phyloP scores from a whole-genome alignment of 371 early-diverging fungal genomes.

The Mucor circinelloides region DNA sequence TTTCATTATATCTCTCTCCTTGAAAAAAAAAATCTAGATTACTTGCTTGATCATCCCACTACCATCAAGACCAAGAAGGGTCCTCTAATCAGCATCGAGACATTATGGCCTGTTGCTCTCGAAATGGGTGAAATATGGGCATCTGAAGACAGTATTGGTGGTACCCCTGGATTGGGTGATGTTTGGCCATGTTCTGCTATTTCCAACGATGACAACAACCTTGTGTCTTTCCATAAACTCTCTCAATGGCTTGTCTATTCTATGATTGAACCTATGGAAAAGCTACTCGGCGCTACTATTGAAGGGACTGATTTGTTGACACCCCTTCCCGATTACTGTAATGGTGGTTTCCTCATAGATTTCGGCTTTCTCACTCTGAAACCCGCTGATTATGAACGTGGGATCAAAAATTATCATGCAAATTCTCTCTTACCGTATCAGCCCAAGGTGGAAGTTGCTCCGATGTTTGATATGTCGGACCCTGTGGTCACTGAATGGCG shows the following conservation, averaged over 20 bases:
- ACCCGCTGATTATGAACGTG: constrained; percentile 45
- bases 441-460: constrained; percentile 55
- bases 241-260: constrained; percentile 96
- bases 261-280: constrained; percentile 82
- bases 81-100: constrained; percentile 61
- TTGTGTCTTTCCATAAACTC: constrained; percentile 88
- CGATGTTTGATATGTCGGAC: constrained; percentile 80
- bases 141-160: constrained; percentile 44
- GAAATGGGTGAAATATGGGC: constrained; percentile 45
- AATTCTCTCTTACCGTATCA: constrained; percentile 48
- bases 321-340: constrained; percentile 92
- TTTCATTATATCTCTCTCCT: neutral
- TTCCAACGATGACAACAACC: constrained; percentile 19
- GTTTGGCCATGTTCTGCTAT: constrained; percentile 73
- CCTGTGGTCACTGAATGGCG: constrained; percentile 93
- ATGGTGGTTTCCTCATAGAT: constrained; percentile 58
- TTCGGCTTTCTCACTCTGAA: constrained; percentile 49
- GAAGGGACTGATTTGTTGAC: constrained; percentile 75
- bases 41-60: constrained; percentile 37
- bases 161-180: constrained; percentile 69
- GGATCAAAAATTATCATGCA: constrained; percentile 45
- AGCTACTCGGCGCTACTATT: constrained; percentile 65
- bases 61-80: constrained; percentile 51
- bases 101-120: constrained; percentile 80
- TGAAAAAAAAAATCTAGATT: constrained; percentile 2